phyloP scores from a whole-genome alignment of 108 stramenopile genomes.

The Asterionellopsis glacialis region DNA sequence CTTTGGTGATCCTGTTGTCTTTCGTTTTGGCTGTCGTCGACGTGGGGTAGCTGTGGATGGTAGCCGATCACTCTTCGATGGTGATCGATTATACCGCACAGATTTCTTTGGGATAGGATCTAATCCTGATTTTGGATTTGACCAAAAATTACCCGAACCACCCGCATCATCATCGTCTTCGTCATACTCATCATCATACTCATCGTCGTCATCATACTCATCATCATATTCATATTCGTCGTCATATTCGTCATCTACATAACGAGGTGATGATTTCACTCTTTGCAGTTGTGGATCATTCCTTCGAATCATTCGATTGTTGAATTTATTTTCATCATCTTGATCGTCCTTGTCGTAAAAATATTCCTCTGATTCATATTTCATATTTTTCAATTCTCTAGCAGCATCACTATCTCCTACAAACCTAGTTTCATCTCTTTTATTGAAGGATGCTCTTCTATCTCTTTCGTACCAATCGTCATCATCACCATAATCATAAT shows the following conservation, averaged over 20 bases:
- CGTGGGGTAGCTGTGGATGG: neutral
- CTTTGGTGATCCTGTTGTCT: slow-evolving; percentile 3
- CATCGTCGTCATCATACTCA: slow-evolving; percentile 20
- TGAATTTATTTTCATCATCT: slow-evolving; percentile 8
- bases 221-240: slow-evolving; percentile 18
- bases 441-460: too few species aligned
- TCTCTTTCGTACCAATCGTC: too few species aligned
- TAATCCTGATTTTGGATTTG: slow-evolving; percentile 35
- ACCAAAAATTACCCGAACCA: slow-evolving; percentile 41
- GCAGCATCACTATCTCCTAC: slow-evolving; percentile 2
- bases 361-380: slow-evolving; percentile 6
- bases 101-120: slow-evolving; percentile 1
- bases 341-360: slow-evolving; percentile 14
- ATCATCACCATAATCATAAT: too few species aligned
- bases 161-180: slow-evolving; percentile 15
- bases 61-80: neutral
- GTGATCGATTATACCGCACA: neutral
- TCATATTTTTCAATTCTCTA: slow-evolving; percentile 6
- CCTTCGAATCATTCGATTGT: neutral
- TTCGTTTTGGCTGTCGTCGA: neutral
- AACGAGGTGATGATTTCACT: too few species aligned
- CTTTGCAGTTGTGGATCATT: too few species aligned
- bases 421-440: neutral
- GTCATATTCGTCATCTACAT: neutral
- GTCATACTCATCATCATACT: slow-evolving; percentile 20